phyloP scores from a whole-genome alignment of 495 filamentous ascomycete genomes.

The Durotheca rogersii region DNA sequence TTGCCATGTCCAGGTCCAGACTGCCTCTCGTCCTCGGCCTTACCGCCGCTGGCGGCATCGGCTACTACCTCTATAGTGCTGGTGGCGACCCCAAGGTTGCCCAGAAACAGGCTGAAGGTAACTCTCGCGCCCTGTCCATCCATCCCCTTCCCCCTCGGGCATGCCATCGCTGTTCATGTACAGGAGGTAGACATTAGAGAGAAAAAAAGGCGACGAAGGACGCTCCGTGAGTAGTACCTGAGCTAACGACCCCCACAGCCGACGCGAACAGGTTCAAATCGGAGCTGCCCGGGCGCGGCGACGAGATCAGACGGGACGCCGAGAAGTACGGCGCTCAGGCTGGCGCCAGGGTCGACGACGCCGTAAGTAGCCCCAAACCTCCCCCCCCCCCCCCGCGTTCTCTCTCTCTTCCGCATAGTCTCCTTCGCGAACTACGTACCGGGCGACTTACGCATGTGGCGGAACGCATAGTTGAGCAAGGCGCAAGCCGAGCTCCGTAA shows the following conservation, averaged over 20 bases:
- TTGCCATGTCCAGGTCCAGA: constrained; percentile 55
- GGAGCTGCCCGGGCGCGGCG: constrained; percentile 49
- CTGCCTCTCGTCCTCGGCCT: constrained; percentile 59
- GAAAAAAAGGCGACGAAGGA: no score
- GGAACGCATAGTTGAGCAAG: constrained; percentile 64
- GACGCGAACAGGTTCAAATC: constrained; percentile 65
- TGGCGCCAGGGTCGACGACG: constrained; percentile 48
- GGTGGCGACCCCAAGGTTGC: constrained; percentile 81
- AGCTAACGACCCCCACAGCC: constrained; percentile 44
- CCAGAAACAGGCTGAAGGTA: constrained; percentile 80
- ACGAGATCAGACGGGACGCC: constrained; percentile 43
- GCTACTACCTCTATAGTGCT: constrained; percentile 90
- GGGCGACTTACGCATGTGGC: no score
- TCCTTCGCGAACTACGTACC: no score
- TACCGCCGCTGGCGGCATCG: constrained; percentile 64
- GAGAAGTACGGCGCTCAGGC: constrained; percentile 45
- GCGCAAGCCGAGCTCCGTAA: constrained; percentile 59
- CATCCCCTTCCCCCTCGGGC: no score
- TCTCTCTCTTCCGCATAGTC: no score
- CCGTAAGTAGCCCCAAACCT: constrained; percentile 36
- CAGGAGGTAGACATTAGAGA: no score
- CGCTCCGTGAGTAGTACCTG: background rate
- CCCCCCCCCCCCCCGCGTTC: constrained; percentile 1
- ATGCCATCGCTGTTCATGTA: no score
- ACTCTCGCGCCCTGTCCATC: no score